A percentile compares a stretch with the other conserved stretches of the same genome.
Evolutionary conservation across 2,329 filamentous ascomycete genomes (phyloP).

Genomic region (Metarhizium sp.): DNA sequence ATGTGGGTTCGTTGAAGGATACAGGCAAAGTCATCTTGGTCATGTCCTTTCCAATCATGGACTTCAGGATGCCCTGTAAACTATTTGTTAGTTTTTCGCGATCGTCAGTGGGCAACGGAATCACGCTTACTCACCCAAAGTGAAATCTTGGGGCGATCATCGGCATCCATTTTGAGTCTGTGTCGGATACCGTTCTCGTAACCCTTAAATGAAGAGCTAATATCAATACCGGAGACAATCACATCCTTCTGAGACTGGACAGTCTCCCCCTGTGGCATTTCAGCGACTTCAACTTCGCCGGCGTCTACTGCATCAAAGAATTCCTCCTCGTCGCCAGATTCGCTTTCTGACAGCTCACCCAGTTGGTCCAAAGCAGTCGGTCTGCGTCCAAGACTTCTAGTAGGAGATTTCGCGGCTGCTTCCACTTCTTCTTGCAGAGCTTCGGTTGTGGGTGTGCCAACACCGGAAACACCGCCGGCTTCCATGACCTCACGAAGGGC

Average conservation of each 20-base stretch:
- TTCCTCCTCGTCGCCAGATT: constrained; percentile 77
- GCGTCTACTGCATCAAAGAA: constrained; percentile 97
- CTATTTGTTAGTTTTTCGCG: not conserved
- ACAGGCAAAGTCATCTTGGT: constrained; percentile 98
- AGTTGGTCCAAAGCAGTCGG: constrained; percentile 62
- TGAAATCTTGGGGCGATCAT: constrained; percentile 87
- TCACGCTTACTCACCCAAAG: constrained; percentile 65
- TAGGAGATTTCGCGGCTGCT: constrained; percentile 27
- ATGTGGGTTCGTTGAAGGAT: constrained; percentile 97
- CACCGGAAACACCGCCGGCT: constrained; percentile 27
- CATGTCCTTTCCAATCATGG: constrained; percentile 99
- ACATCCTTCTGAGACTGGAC: constrained; percentile 26
- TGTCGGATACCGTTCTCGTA: constrained; percentile 84
- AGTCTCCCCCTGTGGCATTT: constrained; percentile 46
- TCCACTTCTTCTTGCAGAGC: constrained; percentile 22
- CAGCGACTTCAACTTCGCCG: constrained; percentile 75
- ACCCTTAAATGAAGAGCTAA: constrained; percentile 71
- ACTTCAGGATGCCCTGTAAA: constrained; percentile 81
- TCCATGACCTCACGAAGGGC: constrained; percentile 81
- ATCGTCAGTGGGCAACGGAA: not conserved
- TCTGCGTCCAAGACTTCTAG: constrained; percentile 38
- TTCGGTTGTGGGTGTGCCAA: constrained; percentile 18
- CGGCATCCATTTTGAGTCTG: constrained; percentile 78
- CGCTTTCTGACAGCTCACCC: constrained; percentile 67
- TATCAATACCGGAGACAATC: constrained; percentile 42